Conservation (phyloP, 805 yeast species). For the Candida tammaniensis region DNA sequence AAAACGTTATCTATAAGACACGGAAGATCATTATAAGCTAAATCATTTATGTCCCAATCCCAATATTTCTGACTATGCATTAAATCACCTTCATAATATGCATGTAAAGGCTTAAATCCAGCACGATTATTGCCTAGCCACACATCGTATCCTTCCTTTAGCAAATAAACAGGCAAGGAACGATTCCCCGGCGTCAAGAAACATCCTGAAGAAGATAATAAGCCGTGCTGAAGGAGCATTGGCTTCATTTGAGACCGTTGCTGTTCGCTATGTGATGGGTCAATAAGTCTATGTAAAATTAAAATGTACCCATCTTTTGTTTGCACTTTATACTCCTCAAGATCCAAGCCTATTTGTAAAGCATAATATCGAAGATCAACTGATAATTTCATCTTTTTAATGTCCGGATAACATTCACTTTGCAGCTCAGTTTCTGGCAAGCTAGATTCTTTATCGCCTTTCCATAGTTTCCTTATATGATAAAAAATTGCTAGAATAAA, state of each 20-base stretch:
- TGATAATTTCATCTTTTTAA: slow-evolving; percentile 29
- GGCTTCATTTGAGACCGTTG: slow-evolving; percentile 49
- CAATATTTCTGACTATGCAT: slow-evolving; percentile 59
- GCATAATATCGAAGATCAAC: slow-evolving; percentile 67
- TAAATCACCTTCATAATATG: slow-evolving; percentile 28
- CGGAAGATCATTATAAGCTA: slow-evolving; percentile 78
- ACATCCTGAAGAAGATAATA: slow-evolving; percentile 83
- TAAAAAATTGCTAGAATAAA: slow-evolving; percentile 26
- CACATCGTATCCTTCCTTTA: slow-evolving; percentile 67
- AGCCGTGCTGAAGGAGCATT: slow-evolving; percentile 77
- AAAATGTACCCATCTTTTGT: slow-evolving; percentile 82
- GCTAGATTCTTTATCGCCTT: slow-evolving; percentile 28
- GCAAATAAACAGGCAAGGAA: slow-evolving; percentile 62
- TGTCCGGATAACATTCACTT: slow-evolving; percentile 35
- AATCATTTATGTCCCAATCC: slow-evolving; percentile 90
- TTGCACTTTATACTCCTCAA: slow-evolving; percentile 56
- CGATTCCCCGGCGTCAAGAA: slow-evolving; percentile 79
- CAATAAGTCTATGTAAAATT: slow-evolving; percentile 59
- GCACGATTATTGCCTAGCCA: slow-evolving; percentile 93
- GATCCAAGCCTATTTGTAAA: slow-evolving; percentile 53
- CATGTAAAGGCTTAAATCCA: slow-evolving; percentile 74
- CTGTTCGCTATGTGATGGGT: slow-evolving; percentile 38
- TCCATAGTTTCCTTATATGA: slow-evolving; percentile 26
- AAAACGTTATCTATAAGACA: slow-evolving; percentile 64
- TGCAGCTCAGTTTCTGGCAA: slow-evolving; percentile 21